Evolutionary conservation across 768 basidiomycete genomes (phyloP).

Genomic region (Boletus fagicola): DNA sequence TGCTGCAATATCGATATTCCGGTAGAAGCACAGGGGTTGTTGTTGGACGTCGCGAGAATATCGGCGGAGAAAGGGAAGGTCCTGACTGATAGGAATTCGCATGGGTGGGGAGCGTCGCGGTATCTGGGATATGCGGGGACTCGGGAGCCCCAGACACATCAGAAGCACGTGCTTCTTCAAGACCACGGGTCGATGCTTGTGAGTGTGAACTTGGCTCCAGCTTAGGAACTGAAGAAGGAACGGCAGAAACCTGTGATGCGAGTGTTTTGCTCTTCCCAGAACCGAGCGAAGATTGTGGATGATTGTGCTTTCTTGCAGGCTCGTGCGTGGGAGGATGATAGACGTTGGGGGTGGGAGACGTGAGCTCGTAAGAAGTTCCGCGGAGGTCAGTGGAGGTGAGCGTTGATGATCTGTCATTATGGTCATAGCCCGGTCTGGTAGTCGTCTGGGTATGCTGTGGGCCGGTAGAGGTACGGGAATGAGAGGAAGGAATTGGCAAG

Average conservation of each 20-base stretch:
- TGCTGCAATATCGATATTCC: slow-evolving; percentile 63
- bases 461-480: slow-evolving; percentile 5
- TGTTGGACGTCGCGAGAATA: slow-evolving; percentile 35
- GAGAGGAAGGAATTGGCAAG: slow-evolving; percentile 1
- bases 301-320: slow-evolving; percentile 7
- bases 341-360: slow-evolving; percentile 15
- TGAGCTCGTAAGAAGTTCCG: slow-evolving; percentile 30
- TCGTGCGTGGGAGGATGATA: slow-evolving; percentile 17
- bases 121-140: slow-evolving; percentile 5
- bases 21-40: slow-evolving; percentile 52
- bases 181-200: slow-evolving; percentile 16
- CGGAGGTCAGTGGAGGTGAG: slow-evolving; percentile 24
- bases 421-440: slow-evolving; percentile 23
- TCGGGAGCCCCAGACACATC: slow-evolving; percentile 10
- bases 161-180: slow-evolving; percentile 22
- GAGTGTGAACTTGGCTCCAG: slow-evolving; percentile 15
- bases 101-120: slow-evolving; percentile 10
- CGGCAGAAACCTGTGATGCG: slow-evolving; percentile 10
- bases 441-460: slow-evolving; percentile 25
- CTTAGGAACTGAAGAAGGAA: slow-evolving; percentile 14
- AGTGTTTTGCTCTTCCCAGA: slow-evolving; percentile 20
- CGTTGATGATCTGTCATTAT: slow-evolving; percentile 20
- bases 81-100: slow-evolving; percentile 7
- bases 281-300: slow-evolving; percentile 22
- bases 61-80: slow-evolving; percentile 11